phyloP scores from a whole-genome alignment of 2,329 filamentous ascomycete species.

The Aspergillus pseudoterreus region DNA sequence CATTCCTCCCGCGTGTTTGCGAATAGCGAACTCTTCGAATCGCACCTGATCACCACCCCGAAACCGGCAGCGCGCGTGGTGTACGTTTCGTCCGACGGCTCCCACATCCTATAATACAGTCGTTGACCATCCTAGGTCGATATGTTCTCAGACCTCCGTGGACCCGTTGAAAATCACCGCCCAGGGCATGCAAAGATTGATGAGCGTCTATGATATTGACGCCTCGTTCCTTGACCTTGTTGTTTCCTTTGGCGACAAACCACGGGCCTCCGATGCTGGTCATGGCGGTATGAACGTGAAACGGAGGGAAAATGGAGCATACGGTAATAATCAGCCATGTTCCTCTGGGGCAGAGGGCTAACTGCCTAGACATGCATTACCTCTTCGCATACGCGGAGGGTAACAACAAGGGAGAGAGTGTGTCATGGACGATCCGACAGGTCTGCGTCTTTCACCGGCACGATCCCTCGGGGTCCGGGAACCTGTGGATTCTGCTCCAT shows the following conservation, averaged over 20 bases:
- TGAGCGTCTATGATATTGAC: slow-evolving; percentile 11
- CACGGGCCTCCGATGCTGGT: slow-evolving; percentile 14
- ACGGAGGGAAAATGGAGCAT: slow-evolving; percentile 9
- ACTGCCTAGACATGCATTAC: slow-evolving; percentile 14
- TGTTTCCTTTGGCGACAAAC: slow-evolving; percentile 19
- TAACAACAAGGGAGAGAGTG: background rate
- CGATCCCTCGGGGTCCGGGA: slow-evolving; percentile 3
- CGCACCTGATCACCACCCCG: slow-evolving; percentile 4
- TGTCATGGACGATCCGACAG: slow-evolving; percentile 17
- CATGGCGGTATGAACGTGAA: slow-evolving; percentile 15
- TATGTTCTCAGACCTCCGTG: slow-evolving; percentile 11
- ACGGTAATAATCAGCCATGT: slow-evolving; percentile 1
- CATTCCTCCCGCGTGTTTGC: slow-evolving; percentile 4
- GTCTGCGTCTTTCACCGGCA: slow-evolving; percentile 15
- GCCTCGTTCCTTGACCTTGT: slow-evolving; percentile 10
- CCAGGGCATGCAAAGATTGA: slow-evolving; percentile 8
- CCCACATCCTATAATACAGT: too few relatives aligned
- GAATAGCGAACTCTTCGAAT: slow-evolving; percentile 11
- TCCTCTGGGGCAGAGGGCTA: background rate
- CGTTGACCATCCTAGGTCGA: slow-evolving; percentile 4
- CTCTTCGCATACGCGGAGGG: slow-evolving; percentile 13
- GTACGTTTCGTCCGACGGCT: background rate
- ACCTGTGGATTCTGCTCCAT: slow-evolving; percentile 18
- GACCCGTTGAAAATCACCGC: slow-evolving; percentile 14
- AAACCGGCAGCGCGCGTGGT: slow-evolving; percentile 12